Evolutionary conservation across 495 filamentous ascomycete genomes (phyloP), one percentile per base, ranked within the genome.

Genomic region (Letharia columbiana): DNA sequence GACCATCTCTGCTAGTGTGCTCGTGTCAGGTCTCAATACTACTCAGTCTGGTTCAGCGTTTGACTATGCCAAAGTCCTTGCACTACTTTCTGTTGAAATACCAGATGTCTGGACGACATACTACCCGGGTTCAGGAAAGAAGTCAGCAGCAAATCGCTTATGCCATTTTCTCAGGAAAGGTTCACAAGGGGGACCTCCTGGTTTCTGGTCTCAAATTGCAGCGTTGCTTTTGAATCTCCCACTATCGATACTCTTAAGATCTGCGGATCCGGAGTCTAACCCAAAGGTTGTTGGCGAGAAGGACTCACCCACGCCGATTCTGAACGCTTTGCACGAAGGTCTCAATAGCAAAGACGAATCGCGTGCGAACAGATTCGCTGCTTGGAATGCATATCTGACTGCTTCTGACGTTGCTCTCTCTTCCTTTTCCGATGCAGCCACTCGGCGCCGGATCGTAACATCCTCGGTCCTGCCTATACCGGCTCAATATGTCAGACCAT

Each of bases 151-250:
- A 1, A 81, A 82, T 41, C 80, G 86, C 39, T 71, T 98, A 5
- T 82, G 80, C 42, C 79, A 84, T 28, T 95, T 95, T 70, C 77
- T 97, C n/a, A 84, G 88, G 64, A 86, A 86, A 70, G 94, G 95
- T 57, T 95, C 92, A 2, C 89, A 96, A 69, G 84, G 83, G 11
- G 85, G 88, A 15, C 75, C 83, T 4, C 75, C 79, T 4, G 82
- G 82, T 7, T 96, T 85, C 73, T 98, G 94, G 94, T 69, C 76
- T 20, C 82, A 83, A 4, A 68, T 96, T 45, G 76, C 79, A 52
- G 77, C 76, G 35, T 72, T 96, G 2, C 71, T 97, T 44, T 71
- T 77, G 13, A 71, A 73, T 1, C 72, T 97, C 15, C 90, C 91
- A 11, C 62, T 71, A 0, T 72, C 77, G 33, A 73, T 83, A 7